phyloP scores from a whole-genome alignment of 257 asterid genomes.

The Solanum sparsipilum region DNA sequence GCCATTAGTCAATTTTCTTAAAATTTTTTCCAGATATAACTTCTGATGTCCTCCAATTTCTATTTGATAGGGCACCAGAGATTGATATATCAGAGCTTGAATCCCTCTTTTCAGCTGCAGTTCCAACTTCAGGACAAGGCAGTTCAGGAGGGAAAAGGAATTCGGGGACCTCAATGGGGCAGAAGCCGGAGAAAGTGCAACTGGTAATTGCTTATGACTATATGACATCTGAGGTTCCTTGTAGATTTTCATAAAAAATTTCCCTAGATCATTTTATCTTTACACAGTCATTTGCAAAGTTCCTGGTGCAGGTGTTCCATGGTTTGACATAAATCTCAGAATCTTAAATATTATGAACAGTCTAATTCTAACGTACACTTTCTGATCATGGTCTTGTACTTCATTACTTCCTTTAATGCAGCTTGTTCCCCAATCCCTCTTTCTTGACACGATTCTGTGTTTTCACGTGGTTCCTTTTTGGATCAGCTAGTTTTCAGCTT shows the following conservation, averaged over 20 bases:
- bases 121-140: conserved; percentile 49
- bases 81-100: conserved; percentile 92
- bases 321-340: not conserved
- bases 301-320: not conserved
- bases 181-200: conserved; percentile 84
- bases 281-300: not conserved
- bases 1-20: not conserved
- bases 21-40: not conserved
- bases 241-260: not conserved
- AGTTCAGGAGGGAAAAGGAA: conserved; percentile 46
- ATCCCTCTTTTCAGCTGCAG: conserved; percentile 80
- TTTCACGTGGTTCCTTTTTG: not conserved
- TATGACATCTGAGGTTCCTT: not conserved
- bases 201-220: conserved; percentile 37
- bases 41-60: not conserved
- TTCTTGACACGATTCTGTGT: not conserved
- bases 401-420: not conserved
- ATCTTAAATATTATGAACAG: not conserved
- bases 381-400: not conserved
- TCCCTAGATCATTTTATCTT: not conserved
- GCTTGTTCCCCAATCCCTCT: not conserved
- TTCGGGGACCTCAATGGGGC: conserved; percentile 48
- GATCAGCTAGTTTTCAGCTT: not conserved
- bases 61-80: conserved; percentile 71
- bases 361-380: not conserved